Evolutionary conservation across 805 yeast species (phyloP).

Genomic region (Saccharomycopsis selenospora): DNA sequence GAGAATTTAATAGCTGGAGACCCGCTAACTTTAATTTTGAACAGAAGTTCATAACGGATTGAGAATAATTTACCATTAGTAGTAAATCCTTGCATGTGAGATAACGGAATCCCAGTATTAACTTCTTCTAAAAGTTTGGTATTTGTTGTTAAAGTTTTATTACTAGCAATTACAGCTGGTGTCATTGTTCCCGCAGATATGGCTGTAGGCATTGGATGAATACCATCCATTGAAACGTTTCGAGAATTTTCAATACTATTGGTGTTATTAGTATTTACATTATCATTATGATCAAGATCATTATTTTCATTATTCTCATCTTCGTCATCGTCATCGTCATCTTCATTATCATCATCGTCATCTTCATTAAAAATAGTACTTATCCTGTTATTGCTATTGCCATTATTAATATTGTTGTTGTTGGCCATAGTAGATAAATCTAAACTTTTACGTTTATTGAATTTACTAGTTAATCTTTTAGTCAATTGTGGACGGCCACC

Average conservation of each 20-base stretch:
- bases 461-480: slow-evolving; percentile 8
- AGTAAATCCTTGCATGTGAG: slow-evolving; percentile 40
- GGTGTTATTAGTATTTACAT: slow-evolving; percentile 28
- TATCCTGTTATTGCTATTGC: neutral
- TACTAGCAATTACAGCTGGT: slow-evolving; percentile 2
- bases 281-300: slow-evolving; percentile 26
- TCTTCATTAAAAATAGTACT: slow-evolving; percentile 27
- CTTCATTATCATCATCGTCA: slow-evolving; percentile 26
- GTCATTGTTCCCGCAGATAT: too few relatives aligned
- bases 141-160: slow-evolving; percentile 17
- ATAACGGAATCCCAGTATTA: slow-evolving; percentile 19
- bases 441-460: slow-evolving; percentile 10
- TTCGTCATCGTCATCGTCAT: slow-evolving; percentile 28
- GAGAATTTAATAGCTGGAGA: slow-evolving; percentile 40
- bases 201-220: slow-evolving; percentile 22
- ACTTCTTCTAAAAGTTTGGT: slow-evolving; percentile 21
- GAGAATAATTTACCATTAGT: slow-evolving; percentile 44
- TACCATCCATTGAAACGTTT: slow-evolving; percentile 22
- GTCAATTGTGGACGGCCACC: slow-evolving; percentile 10
- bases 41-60: slow-evolving; percentile 41
- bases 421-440: neutral
- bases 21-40: slow-evolving; percentile 42
- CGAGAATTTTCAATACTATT: slow-evolving; percentile 26
- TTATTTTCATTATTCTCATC: slow-evolving; percentile 25
- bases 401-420: neutral